Evolutionary conservation across 1,284 basidiomycete genomes (phyloP).

Genomic region (Cutaneotrichosporon cutaneum): DNA sequence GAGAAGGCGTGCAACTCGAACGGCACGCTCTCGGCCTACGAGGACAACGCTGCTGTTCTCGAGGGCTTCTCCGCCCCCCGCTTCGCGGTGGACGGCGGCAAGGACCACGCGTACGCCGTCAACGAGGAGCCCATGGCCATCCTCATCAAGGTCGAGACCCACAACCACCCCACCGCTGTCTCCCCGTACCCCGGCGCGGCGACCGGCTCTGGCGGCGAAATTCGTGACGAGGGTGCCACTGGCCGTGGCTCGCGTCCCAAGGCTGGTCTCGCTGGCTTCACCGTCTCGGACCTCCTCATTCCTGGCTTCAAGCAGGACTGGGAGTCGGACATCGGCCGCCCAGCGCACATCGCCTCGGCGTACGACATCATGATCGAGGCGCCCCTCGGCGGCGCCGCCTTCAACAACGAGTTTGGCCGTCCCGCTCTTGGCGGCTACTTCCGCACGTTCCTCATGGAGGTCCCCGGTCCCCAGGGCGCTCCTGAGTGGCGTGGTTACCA

Average conservation of each 20-base stretch:
- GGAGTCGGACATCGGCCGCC: constrained; percentile 84
- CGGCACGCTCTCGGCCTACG: constrained; percentile 93
- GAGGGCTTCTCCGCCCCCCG: constrained; percentile 74
- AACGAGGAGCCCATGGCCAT: constrained; percentile 73
- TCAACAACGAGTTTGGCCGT: constrained; percentile 98
- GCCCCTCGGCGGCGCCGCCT: constrained; percentile 89
- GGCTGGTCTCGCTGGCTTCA: constrained; percentile 90
- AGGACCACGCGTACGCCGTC: constrained; percentile 60
- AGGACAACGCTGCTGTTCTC: constrained; percentile 96
- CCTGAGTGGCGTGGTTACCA: constrained; percentile 77
- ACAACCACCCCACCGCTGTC: constrained; percentile 98
- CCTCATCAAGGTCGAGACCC: constrained; percentile 97
- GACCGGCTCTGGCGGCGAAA: constrained; percentile 97
- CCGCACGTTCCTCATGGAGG: constrained; percentile 78
- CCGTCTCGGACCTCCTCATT: constrained; percentile 90
- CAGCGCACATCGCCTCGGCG: constrained; percentile 85
- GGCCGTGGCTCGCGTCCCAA: constrained; percentile 95
- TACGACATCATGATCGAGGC: constrained; percentile 97
- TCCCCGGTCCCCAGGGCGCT: constrained; percentile 62
- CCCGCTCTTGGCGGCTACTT: constrained; percentile 78
- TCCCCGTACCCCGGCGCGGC: constrained; percentile 97
- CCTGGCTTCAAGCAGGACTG: constrained; percentile 84
- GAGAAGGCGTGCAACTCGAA: constrained; percentile 67
- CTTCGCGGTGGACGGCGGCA: constrained; percentile 61
- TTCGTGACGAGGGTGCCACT: constrained; percentile 95